phyloP scores from a whole-genome alignment of 2,329 filamentous ascomycete genomes.

The Rhytidhysteron rufulum region DNA sequence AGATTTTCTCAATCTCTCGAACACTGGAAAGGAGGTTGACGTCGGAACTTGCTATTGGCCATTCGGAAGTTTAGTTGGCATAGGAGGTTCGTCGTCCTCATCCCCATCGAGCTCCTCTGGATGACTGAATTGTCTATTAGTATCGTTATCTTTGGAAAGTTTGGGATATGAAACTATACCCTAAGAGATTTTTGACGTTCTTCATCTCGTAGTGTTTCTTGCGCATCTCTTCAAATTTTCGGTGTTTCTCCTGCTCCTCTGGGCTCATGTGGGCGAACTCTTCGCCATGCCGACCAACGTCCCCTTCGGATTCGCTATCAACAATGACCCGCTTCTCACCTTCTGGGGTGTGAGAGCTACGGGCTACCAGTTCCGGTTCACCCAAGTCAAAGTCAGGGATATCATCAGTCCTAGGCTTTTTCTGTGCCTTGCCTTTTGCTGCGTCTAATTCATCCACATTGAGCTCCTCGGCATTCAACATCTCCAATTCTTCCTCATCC shows the following conservation, averaged over 20 bases:
- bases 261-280: conserved; percentile 50
- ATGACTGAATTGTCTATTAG: conserved; percentile 31
- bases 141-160: neutral
- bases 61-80: conserved; percentile 9
- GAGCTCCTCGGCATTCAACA: conserved; percentile 67
- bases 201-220: conserved; percentile 99
- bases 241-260: conserved; percentile 87
- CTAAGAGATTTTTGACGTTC: conserved; percentile 82
- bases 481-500: conserved; percentile 69
- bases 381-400: conserved; percentile 91
- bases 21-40: too few species aligned
- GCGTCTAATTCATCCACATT: conserved; percentile 66
- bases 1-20: too few species aligned
- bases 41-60: conserved; percentile 9
- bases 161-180: too few species aligned
- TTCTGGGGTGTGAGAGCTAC: conserved; percentile 36
- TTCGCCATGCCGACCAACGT: conserved; percentile 53
- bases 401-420: conserved; percentile 59
- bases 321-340: conserved; percentile 79
- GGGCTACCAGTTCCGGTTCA: conserved; percentile 67
- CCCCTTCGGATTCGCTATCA: conserved; percentile 45
- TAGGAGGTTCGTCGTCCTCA: conserved; percentile 31
- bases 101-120: conserved; percentile 41
- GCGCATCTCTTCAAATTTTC: conserved; percentile 81
- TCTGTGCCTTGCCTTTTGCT: conserved; percentile 44